Conservation (phyloP, 2,329 filamentous ascomycete species). For the Parastagonospora avenae region DNA sequence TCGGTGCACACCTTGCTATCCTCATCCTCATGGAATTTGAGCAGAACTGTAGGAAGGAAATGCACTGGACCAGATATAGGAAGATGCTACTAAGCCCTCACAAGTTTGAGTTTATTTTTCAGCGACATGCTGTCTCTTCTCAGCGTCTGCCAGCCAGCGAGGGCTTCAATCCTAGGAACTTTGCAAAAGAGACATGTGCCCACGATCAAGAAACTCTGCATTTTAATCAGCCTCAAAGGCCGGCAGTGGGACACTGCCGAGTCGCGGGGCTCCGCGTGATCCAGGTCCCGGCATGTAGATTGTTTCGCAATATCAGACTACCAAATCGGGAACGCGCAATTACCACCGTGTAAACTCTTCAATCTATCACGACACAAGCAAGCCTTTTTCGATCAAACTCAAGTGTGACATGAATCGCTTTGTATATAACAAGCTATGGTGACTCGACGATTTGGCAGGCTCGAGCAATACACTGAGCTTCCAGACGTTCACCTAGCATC, state of each 20-base stretch:
- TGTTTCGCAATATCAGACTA: constrained; percentile 30
- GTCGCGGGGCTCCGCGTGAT: constrained; percentile 30
- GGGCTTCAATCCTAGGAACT: no score
- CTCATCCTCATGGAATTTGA: not conserved
- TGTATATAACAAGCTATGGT: constrained; percentile 4
- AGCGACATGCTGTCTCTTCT: no score
- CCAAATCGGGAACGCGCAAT: constrained; percentile 20
- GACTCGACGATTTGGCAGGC: not conserved
- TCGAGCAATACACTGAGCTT: not conserved
- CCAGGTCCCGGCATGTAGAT: constrained; percentile 14
- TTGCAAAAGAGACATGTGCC: not conserved
- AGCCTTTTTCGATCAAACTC: constrained; percentile 3
- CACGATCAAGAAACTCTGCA: not conserved
- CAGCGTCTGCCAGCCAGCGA: no score
- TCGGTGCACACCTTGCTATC: not conserved
- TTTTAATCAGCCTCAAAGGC: constrained; percentile 10
- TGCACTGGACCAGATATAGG: no score
- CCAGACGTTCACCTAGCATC: not conserved
- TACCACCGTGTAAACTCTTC: constrained; percentile 28
- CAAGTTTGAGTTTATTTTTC: no score
- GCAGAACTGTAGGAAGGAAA: no score
- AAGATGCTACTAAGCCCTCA: no score
- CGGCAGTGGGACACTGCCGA: constrained; percentile 22
- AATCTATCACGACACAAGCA: constrained; percentile 21
- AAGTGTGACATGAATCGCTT: not conserved